Base-by-base conservation (phyloP, 495 filamentous ascomycete species). In the Neurospora terricola region DNA sequence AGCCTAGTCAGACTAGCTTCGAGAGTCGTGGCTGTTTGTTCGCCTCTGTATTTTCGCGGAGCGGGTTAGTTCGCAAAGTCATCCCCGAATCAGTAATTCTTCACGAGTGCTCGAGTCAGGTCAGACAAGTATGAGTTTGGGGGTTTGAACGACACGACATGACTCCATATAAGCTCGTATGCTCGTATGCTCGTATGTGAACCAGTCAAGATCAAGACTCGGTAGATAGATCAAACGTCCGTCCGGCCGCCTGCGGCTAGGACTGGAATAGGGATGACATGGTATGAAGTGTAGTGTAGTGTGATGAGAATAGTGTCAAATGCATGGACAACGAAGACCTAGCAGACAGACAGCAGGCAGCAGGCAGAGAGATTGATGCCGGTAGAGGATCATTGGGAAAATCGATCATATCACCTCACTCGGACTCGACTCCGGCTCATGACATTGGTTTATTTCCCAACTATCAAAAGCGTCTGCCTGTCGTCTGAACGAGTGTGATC, bases 11-110 rank as follows among this genome's bases (percentile, higher is more conserved):
- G 77, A 70, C 83, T 83, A n/a, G 83, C 80, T 77, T 89, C 87
- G n/a, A 89, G 79, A 70, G 82, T 82, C 12, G 83, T 75, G 36
- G 87, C 87, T 23, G 87, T 84, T 75, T 84, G 82, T 73, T 89
- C 87, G 73, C 87, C 87, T 78, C 87, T 88, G 72, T 78, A 71
- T 71, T 70, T 36, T 75, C 30, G 30, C 4, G 4, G 30, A 34
- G 30, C 30, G 30, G 30, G 30, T 34, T 34, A 34, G 30, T 34
- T 34, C n/a, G 59, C 38, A n/a, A 40, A n/a, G 2, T 7, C 14
- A 11, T 62, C 11, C n/a, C 39, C 2, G 14, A 39, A 62, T 30
- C 12, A 23, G 36, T 23, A 69, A 34, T 18, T 62, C 2, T 8
- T 71, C 36, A 66, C 30, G 3, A 43, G 27, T 37, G 5, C 10